Base-by-base conservation (phyloP, 192 early-diverging fungal genomes). In the Mortierella hygrophila region DNA sequence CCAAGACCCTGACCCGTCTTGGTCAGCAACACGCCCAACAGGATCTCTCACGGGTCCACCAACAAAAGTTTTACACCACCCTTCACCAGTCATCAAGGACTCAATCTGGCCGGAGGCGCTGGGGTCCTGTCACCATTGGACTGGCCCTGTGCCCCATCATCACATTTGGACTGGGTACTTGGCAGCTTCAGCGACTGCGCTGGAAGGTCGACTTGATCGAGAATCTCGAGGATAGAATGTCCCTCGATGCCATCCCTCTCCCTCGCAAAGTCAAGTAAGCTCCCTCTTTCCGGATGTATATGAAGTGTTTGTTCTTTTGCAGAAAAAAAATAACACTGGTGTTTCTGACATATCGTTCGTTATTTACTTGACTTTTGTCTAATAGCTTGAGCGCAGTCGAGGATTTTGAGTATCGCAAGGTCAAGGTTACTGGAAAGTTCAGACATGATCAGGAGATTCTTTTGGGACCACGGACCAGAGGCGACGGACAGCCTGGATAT, bases 171-270 rank as follows among this genome's bases (percentile, higher is more conserved):
- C 89, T 97, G 4, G 96, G 96, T 6, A 93, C 93, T 13, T 97
- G 97, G 97, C 97, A 98, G 86, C 91, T 95, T 3, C 93, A 97
- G 77, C 91, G 97, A 26, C 90, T 98, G 63, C 92, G 93, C 60
- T 98, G 97, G 97, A 98, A 98, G 90, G 89, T 94, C 13, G 90
- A 92, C 35, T 89, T 97, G 65, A 97, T 98, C 68, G 93, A 96
- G 54, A 89, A 92, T 46, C 89, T 94, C 74, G 94, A 96, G 77
- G 89, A 92, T 20, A 74, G 91, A 26, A 88, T 95, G 84, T 78
- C 76, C 9, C 89, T 91, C 65, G 90, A 91, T 7, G 91, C 95
- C 3, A 91, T 96, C 44, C 92, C 93, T 18, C 83, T 98, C 70
- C 95, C 95, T 26, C 85, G 91, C 52, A 92, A 90, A 68, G 90